A percentile compares a stretch with the other conserved stretches of the same genome.
phyloP scores from a whole-genome alignment of 2,329 filamentous ascomycete species.

The Talaromyces rugulosus region DNA sequence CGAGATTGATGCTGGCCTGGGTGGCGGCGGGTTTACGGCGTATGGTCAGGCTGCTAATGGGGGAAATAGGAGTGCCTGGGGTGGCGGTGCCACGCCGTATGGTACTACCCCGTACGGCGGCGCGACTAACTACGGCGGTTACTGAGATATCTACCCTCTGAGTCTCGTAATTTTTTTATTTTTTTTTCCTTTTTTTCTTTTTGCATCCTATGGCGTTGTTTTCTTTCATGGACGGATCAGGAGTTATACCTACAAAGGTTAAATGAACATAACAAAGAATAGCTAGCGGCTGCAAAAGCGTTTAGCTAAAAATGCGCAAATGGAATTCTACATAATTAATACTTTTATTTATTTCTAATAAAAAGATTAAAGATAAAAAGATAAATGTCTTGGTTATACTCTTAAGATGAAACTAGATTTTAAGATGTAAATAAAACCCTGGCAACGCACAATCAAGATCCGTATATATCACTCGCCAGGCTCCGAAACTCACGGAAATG shows the following conservation, averaged over 20 bases:
- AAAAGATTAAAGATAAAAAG: background rate
- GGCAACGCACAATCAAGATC: background rate
- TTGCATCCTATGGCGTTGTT: background rate
- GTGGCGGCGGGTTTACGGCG: constrained; percentile 33
- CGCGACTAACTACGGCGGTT: constrained; percentile 37
- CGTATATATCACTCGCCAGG: background rate
- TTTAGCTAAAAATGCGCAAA: background rate
- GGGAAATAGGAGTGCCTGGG: constrained; percentile 62
- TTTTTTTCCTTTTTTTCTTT: no score
- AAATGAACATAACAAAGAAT: background rate
- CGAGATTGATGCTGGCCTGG: constrained; percentile 31
- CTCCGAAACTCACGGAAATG: background rate
- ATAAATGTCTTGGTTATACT: background rate
- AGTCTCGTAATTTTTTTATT: background rate
- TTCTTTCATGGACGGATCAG: background rate
- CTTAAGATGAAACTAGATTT: background rate
- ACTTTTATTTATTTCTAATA: no score
- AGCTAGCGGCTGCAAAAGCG: background rate
- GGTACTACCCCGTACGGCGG: constrained; percentile 62
- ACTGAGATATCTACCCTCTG: background rate
- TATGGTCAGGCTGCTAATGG: constrained; percentile 26
- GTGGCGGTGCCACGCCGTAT: constrained; percentile 56
- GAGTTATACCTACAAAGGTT: background rate
- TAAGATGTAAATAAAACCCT: background rate
- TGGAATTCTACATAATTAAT: background rate